A percentile compares a stretch with the other conserved stretches of the same genome.
Evolutionary conservation across 768 basidiomycete genomes (phyloP).

Genomic region (Lyophyllum atratum): DNA sequence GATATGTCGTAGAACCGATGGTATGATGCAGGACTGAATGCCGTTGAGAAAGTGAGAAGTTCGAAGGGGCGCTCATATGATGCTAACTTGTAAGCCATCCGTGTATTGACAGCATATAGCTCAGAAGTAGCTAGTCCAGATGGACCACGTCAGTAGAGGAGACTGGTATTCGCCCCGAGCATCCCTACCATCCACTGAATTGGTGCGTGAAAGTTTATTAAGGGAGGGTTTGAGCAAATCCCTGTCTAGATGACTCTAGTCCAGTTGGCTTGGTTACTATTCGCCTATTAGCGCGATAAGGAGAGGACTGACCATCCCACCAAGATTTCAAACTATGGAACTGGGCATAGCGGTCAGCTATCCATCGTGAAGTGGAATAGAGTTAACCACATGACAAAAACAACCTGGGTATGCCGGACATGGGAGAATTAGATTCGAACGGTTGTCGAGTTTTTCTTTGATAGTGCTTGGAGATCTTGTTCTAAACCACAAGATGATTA

Average conservation of each 20-base stretch:
- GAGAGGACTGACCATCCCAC: background rate
- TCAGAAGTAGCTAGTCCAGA: background rate
- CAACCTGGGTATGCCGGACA: background rate
- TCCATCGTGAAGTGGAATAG: background rate
- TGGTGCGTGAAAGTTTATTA: background rate
- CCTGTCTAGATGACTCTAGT: background rate
- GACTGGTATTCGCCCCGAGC: background rate
- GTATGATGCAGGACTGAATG: background rate
- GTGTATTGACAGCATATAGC: background rate
- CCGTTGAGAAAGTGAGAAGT: background rate
- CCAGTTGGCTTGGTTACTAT: background rate
- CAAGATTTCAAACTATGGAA: background rate
- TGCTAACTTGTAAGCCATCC: background rate
- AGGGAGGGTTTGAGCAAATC: background rate
- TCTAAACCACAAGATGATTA: constrained; percentile 42
- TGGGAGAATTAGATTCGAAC: constrained; percentile 49
- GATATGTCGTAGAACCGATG: constrained; percentile 1
- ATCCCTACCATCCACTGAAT: background rate
- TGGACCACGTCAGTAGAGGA: background rate
- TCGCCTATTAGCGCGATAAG: background rate
- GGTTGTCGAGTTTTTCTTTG: constrained; percentile 66
- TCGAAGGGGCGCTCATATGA: background rate
- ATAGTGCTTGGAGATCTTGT: constrained; percentile 75
- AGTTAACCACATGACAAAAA: background rate
- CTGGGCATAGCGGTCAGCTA: background rate